These are phyloP conservation scores for Metarhizium brunneum DNA, from an alignment of 2,329 filamentous ascomycete species.

Conservation along the genomic window DNA sequence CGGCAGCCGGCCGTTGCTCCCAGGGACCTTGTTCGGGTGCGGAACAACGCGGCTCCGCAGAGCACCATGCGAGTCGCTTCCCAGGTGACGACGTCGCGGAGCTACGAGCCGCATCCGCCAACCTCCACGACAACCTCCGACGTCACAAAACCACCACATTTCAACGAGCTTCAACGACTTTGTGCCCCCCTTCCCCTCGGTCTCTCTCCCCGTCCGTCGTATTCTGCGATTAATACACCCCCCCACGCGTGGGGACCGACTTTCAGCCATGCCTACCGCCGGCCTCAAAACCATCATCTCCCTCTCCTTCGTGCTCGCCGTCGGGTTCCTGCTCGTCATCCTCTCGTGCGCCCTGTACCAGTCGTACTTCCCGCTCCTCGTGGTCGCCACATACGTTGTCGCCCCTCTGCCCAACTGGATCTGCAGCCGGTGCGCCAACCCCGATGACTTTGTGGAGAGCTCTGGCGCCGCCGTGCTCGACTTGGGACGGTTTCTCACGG, in stretches of 20 bases:
- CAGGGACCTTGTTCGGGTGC: constrained; percentile 4
- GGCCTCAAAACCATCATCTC: constrained; percentile 98
- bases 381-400: constrained; percentile 90
- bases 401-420: constrained; percentile 97
- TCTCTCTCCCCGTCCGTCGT: neutral
- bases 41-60: constrained; percentile 9
- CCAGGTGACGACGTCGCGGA: constrained; percentile 1
- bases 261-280: constrained; percentile 56
- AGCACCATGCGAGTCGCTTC: too few relatives aligned
- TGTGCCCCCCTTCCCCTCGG: neutral
- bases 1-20: neutral
- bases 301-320: constrained; percentile 96
- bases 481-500: constrained; percentile 87
- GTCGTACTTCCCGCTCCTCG: constrained; percentile 89
- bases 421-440: constrained; percentile 76
- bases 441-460: constrained; percentile 90
- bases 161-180: neutral
- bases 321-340: constrained; percentile 97
- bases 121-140: too few relatives aligned
- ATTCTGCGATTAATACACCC: neutral
- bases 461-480: constrained; percentile 79
- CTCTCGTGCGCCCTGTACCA: constrained; percentile 92
- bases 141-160: too few relatives aligned
- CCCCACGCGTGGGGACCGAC: constrained; percentile 7
- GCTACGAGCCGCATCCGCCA: neutral